phyloP scores from a whole-genome alignment of 768 basidiomycete genomes.

The Thelephora aurantiotincta region DNA sequence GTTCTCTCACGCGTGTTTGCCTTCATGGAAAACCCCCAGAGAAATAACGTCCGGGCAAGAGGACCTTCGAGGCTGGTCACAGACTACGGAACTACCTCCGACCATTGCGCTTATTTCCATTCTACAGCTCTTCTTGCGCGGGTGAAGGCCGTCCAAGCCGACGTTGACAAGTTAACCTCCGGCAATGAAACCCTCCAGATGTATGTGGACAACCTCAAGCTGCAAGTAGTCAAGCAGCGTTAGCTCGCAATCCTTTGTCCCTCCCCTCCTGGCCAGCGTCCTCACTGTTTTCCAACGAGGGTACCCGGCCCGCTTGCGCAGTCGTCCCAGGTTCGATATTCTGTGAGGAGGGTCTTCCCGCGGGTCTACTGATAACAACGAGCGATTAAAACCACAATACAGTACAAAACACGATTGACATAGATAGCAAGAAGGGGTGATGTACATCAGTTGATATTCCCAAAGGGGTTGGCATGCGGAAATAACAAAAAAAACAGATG shows the following conservation, averaged over 20 bases:
- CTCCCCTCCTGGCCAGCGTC: no score
- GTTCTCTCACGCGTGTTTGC: slow-evolving; percentile 1
- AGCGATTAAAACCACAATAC: no score
- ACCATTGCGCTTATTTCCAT: background rate
- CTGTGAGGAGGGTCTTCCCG: no score
- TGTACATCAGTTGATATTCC: no score
- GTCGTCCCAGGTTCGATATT: no score
- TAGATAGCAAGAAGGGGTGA: no score
- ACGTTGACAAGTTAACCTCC: slow-evolving; percentile 68
- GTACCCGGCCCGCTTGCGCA: no score
- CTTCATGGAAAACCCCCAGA: slow-evolving; percentile 23
- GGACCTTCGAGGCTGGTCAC: slow-evolving; percentile 52
- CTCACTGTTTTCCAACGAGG: no score
- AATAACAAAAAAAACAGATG: no score
- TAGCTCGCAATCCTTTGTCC: slow-evolving; percentile 15
- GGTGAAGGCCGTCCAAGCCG: slow-evolving; percentile 55
- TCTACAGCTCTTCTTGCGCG: slow-evolving; percentile 47
- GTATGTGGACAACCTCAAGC: slow-evolving; percentile 82
- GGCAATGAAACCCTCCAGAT: slow-evolving; percentile 75
- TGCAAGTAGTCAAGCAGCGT: slow-evolving; percentile 74
- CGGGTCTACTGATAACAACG: no score
- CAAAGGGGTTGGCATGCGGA: no score
- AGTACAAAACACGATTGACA: no score
- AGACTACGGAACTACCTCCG: background rate
- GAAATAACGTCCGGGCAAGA: slow-evolving; percentile 66